Base-by-base conservation (phyloP, 2,329 filamentous ascomycete species). In the Cercospora sojina region DNA sequence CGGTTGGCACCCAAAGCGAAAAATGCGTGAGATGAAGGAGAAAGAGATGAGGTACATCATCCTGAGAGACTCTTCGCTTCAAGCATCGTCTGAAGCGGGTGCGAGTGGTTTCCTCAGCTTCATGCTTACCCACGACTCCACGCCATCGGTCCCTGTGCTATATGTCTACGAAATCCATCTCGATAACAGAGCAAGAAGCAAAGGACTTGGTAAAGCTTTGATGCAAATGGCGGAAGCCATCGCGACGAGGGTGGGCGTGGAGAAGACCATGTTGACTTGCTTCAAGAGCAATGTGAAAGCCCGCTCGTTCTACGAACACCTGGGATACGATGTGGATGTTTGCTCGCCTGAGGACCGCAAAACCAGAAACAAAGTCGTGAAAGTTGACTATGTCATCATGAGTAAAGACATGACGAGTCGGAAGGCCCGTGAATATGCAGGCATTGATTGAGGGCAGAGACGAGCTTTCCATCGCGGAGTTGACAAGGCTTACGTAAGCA, bases 141-240 rank as follows among this genome's bases (percentile, higher is more conserved):
- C 74, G n/a, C 75, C 76, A n/a, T 83, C 83, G 1, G 79, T 86
- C 66, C 82, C 87, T 0, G 90, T 93, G 2, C 75, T 92, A 20
- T 94, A 93, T 77, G 89, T 91, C 76, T 94, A 93, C 76, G 91
- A 94, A 78, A 87, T 94, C 38, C 91, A 94, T 74, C 83, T 93
- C 3, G 78, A 81, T 41, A 78, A 82, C 1, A 78, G 81, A 1
- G 75, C 90, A 4, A 85, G 86, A 70, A 83, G 88, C 80, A 86
- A 76, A 13, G 90, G 90, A 0, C 79, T 93, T 2, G 90, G 88
- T 1, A 80, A 75, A 12, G 78, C 83, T 12, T 80, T 93, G 43
- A 86, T 93, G 80, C 73, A 77, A 1, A 79, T 86, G 66, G 83
- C 87, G 7, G 83, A 85, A 56, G 74, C 75, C 4, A 80, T 88